Base-by-base conservation (phyloP, 495 filamentous ascomycete species). In the Hypoxylon fuscum region DNA sequence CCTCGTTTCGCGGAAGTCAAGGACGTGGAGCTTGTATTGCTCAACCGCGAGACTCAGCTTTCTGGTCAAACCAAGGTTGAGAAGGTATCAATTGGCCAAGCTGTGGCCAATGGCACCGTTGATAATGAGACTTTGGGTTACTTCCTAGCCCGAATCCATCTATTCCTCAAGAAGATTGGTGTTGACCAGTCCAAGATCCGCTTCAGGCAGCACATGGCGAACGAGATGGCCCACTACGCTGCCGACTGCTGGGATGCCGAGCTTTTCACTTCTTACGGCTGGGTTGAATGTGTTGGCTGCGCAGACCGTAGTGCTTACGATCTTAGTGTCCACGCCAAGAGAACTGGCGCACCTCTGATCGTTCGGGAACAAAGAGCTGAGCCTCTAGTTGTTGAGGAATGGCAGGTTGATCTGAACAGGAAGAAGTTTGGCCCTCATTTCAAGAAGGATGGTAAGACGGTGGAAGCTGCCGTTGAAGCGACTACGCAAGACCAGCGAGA, bases 221-320 rank as follows among this genome's bases (percentile, higher is more conserved):
- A 89, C 59, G 87, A 90, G 70, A 89, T 89, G 87, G 87, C 87
- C 14, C 87, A 89, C 70, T 90, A 88, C 54, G 87, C 87, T 18
- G 73, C 82, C 1, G 87, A 89, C 68, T 90, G 87, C 67, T 89
- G 86, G 86, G 87, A 90, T 71, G 87, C 86, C 11, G 87, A 89
- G 53, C 74, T 89, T 9, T 62, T 82, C 15, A 89, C 84, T 17
- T 84, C 78, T 43, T 89, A 88, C 68, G 87, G 87, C 52, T 89
- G 87, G 87, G 82, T 89, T 50, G 87, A 89, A 71, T 88, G 86
- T 66, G 86, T 89, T 53, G 87, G 87, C 34, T 90, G 87, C 70
- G 87, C 87, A 2, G 87, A 89, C 62, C 76, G 87, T 25, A 86
- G 82, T 57, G 87, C 87, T 12, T 90, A 88, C 54, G 87, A 90